These are phyloP conservation scores for Dianthus caryophyllus DNA, from an alignment of 148 eudicot genomes.

Conservation along the genomic window DNA sequence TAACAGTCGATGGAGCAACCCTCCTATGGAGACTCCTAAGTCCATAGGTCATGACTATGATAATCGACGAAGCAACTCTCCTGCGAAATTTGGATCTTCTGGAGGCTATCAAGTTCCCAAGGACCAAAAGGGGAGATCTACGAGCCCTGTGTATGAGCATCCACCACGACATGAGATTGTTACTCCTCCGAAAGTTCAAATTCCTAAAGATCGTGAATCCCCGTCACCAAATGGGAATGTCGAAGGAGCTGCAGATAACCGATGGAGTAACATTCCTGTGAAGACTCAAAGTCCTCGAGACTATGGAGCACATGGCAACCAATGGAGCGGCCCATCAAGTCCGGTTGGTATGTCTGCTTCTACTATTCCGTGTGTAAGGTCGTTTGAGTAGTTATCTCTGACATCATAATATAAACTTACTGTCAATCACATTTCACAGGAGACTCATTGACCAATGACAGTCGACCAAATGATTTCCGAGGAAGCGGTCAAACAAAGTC, in stretches of 20 bases:
- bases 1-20: background rate
- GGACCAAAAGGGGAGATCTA: background rate
- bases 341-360: background rate
- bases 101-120: background rate
- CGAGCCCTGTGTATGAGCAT: constrained; percentile 10
- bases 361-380: too few species aligned
- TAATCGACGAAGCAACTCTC: background rate
- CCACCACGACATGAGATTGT: constrained; percentile 7
- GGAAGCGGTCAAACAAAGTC: constrained; percentile 10
- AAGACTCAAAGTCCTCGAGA: constrained; percentile 4
- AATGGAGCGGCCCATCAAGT: background rate
- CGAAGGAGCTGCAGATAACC: background rate
- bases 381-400: too few species aligned
- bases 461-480: constrained; percentile 10
- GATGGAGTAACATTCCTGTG: background rate
- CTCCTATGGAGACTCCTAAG: background rate
- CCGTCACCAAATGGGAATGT: background rate
- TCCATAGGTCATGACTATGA: background rate
- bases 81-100: background rate
- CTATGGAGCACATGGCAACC: background rate
- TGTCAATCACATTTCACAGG: background rate
- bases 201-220: background rate
- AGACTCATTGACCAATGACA: background rate
- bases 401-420: too few species aligned
- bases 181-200: background rate